phyloP scores from a whole-genome alignment of 169 alveolate genomes.

The Plasmodium coatneyi region DNA sequence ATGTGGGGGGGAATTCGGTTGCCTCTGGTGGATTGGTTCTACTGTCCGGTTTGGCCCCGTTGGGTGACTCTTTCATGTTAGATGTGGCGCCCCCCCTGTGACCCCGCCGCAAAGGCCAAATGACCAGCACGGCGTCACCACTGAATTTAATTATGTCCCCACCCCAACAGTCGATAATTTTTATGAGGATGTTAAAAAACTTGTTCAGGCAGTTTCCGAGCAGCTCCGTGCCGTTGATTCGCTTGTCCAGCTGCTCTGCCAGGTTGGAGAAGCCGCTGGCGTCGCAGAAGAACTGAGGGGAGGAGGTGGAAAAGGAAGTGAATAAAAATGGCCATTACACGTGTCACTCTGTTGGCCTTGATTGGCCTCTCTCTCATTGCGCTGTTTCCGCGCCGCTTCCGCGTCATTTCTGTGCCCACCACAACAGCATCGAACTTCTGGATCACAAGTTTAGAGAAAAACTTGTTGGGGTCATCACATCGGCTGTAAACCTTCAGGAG shows the following conservation, averaged over 20 bases:
- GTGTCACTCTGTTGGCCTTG: background rate
- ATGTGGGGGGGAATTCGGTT: background rate
- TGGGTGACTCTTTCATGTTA: background rate
- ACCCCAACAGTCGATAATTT: conserved; percentile 87
- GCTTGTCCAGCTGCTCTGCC: conserved; percentile 85
- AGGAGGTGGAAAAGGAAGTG: background rate
- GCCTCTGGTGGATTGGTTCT: too few species aligned
- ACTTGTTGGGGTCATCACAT: conserved; percentile 27
- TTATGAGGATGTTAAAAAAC: conserved; percentile 86
- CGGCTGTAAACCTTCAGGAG: conserved; percentile 27
- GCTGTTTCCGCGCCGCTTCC: too few species aligned
- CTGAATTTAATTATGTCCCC: conserved; percentile 92
- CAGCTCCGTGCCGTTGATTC: conserved; percentile 85
- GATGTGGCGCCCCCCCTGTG: background rate
- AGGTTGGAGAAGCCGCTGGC: conserved; percentile 88
- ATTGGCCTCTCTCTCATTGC: background rate
- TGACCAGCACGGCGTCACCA: conserved; percentile 90
- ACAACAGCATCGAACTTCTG: conserved; percentile 55
- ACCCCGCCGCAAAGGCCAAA: conserved; percentile 83
- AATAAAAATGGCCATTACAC: too few species aligned
- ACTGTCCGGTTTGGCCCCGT: too few species aligned
- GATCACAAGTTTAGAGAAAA: conserved; percentile 26
- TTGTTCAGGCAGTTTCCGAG: conserved; percentile 85
- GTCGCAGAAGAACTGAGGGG: conserved; percentile 81
- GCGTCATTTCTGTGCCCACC: background rate